Evolutionary conservation across 352 stramenopile species (phyloP).

Genomic region (Globisporangium heterothallicum): DNA sequence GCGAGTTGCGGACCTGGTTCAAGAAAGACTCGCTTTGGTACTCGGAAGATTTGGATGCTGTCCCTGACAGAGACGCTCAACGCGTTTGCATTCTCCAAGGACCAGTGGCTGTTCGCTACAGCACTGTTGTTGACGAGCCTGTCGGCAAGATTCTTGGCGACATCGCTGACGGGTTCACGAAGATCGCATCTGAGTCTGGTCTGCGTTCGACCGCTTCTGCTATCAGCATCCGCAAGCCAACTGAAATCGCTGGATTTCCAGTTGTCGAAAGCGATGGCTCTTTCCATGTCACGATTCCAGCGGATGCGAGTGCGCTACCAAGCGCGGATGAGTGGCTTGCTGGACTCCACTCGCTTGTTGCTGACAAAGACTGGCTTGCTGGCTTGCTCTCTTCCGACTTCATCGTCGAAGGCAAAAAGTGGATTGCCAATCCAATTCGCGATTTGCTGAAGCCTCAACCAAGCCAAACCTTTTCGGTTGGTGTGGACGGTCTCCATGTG

Average conservation of each 20-base stretch:
- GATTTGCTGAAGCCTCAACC: slow-evolving; percentile 41
- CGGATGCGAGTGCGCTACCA: slow-evolving; percentile 19
- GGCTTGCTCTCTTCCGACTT: slow-evolving; percentile 46
- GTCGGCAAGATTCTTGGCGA: slow-evolving; percentile 68
- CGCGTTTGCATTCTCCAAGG: slow-evolving; percentile 83
- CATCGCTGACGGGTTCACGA: slow-evolving; percentile 53
- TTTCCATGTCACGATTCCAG: slow-evolving; percentile 25
- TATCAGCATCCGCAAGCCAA: slow-evolving; percentile 7
- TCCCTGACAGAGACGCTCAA: slow-evolving; percentile 69
- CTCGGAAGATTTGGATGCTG: slow-evolving; percentile 82
- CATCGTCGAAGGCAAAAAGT: slow-evolving; percentile 54
- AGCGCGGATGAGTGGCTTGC: slow-evolving; percentile 36
- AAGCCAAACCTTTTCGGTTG: slow-evolving; percentile 38
- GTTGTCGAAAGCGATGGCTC: slow-evolving; percentile 11
- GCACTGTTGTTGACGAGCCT: slow-evolving; percentile 65
- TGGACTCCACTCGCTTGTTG: slow-evolving; percentile 25
- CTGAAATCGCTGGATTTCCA: slow-evolving; percentile 19
- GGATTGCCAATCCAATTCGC: slow-evolving; percentile 60
- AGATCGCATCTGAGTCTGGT: slow-evolving; percentile 32
- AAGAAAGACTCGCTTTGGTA: slow-evolving; percentile 91
- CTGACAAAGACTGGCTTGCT: slow-evolving; percentile 45
- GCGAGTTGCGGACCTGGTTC: slow-evolving; percentile 81
- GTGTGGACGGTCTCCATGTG: slow-evolving; percentile 25
- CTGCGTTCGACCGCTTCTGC: slow-evolving; percentile 1
- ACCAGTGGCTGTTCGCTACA: slow-evolving; percentile 77